phyloP scores from a whole-genome alignment of 73 alveolate species.

The Paraurostyla sp. region DNA sequence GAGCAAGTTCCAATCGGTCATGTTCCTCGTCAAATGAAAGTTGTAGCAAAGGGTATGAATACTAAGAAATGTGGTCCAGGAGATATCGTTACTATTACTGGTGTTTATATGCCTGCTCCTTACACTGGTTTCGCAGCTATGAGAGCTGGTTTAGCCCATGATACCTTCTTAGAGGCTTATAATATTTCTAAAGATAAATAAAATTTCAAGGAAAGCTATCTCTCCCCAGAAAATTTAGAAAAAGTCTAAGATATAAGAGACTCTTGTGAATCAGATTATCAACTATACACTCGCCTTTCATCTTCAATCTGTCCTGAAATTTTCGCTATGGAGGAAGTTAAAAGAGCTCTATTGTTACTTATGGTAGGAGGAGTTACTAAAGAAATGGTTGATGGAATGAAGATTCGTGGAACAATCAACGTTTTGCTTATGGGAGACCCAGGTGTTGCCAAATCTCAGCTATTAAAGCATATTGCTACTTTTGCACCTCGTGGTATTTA shows the following conservation, averaged over 20 bases:
- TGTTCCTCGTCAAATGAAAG: conserved; percentile 91
- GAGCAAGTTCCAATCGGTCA: conserved; percentile 97
- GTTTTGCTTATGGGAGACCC: conserved; percentile 99
- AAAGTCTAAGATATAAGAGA: conserved; percentile 53
- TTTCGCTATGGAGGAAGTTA: conserved; percentile 96
- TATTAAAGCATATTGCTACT: conserved; percentile 93
- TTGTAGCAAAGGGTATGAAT: conserved; percentile 83
- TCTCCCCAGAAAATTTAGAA: conserved; percentile 76
- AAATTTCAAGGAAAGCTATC: conserved; percentile 83
- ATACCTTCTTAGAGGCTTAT: conserved; percentile 92
- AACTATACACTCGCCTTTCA: conserved; percentile 85
- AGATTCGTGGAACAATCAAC: conserved; percentile 97
- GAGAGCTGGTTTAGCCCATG: conserved; percentile 87
- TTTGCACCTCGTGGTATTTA: conserved; percentile 98
- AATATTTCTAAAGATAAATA: conserved; percentile 90
- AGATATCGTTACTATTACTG: conserved; percentile 90
- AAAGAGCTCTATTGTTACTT: conserved; percentile 95
- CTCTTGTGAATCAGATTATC: conserved; percentile 29
- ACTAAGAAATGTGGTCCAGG: conserved; percentile 95
- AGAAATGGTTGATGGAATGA: conserved; percentile 98
- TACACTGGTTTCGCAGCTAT: conserved; percentile 80
- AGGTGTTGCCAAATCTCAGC: conserved; percentile 97
- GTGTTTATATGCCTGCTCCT: conserved; percentile 91
- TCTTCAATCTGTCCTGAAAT: conserved; percentile 98
- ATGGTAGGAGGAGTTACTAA: conserved; percentile 96